Base-by-base conservation (phyloP, 139 green algal species). In the Tetradesmus lagerheimii region DNA sequence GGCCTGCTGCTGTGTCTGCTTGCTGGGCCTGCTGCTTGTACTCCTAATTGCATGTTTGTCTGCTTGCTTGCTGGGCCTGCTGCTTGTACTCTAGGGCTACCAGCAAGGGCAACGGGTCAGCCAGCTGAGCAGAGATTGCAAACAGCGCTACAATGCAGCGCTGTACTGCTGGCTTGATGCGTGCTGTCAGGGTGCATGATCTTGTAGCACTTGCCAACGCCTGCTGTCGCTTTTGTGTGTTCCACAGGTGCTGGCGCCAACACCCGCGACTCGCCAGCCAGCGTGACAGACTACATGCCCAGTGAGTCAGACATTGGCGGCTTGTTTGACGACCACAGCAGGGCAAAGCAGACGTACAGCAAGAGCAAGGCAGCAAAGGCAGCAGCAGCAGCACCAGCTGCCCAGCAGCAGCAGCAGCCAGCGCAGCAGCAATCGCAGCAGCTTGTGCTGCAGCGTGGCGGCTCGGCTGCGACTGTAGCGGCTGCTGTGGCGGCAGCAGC, bases 201-300 rank as follows among this genome's bases (percentile, higher is more conserved):
- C n/a, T n/a, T n/a, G n/a, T n/a, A n/a, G n/a, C n/a, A n/a, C n/a
- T n/a, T 76, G 66, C 66, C 6, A 8, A 34, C 66, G 15, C 25
- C 25, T 76, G 66, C 66, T 34, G 27, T 8, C 18, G 29, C 29
- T 76, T 29, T 31, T 34, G 29, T 12, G 1, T 16, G 2, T 31
- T n/a, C 3, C 4, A 37, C 82, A 87, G 83, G 83, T 80, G 96
- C 96, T 38, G 96, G 96, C 57, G 87, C 93, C 39, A 92, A 93
- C 90, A 98, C 96, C 6, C 93, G 93, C 23, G 94, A 98, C 91
- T 95, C 94, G 57, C 96, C 96, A 23, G 88, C 91, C 12, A 89
- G 86, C 31, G 89, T 97, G 41, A 93, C 88, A 8, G 94, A 96
- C 90, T 97, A 95, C 81, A 38, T 85, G 77, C 95, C 96, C 9